Evolutionary conservation across 2,329 filamentous ascomycete genomes (phyloP).

Genomic region (Colletotrichum ledebouriae): DNA sequence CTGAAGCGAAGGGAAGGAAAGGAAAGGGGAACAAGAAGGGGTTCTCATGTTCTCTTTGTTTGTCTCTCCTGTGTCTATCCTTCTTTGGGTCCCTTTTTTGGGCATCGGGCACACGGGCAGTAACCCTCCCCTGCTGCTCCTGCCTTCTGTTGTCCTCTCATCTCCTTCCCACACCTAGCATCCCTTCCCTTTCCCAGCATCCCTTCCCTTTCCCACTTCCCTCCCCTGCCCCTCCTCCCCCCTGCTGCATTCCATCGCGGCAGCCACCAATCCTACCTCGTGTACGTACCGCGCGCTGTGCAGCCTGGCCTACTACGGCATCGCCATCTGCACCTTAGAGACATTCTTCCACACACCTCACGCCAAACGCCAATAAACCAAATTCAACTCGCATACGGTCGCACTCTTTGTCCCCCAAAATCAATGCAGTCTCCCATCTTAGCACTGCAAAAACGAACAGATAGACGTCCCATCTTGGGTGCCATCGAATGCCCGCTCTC

Average conservation of each 20-base stretch:
- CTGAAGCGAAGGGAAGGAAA: slow-evolving; percentile 3
- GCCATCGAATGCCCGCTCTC: slow-evolving; percentile 33
- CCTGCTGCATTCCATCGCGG: not conserved
- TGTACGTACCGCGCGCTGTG: slow-evolving; percentile 4
- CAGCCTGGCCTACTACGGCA: not conserved
- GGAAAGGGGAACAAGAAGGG: slow-evolving; percentile 13
- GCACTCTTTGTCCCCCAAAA: slow-evolving; percentile 25
- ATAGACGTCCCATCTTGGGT: slow-evolving; percentile 37
- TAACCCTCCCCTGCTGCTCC: not conserved
- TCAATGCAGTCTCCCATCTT: slow-evolving; percentile 29
- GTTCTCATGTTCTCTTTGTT: not conserved
- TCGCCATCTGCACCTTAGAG: slow-evolving; percentile 18
- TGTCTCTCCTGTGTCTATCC: slow-evolving; percentile 11
- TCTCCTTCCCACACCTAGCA: not conserved
- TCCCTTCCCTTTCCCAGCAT: not conserved
- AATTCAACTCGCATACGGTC: slow-evolving; percentile 20
- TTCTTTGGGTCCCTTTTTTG: not conserved
- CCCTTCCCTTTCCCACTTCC: not conserved
- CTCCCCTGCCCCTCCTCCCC: not conserved
- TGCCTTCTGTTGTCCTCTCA: not conserved
- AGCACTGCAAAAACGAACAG: slow-evolving; percentile 3
- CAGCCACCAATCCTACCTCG: slow-evolving; percentile 9
- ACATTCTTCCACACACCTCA: slow-evolving; percentile 31
- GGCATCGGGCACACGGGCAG: not conserved
- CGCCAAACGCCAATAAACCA: slow-evolving; percentile 2